Evolutionary conservation across 495 filamentous ascomycete species (phyloP), one percentile per base, ranked within the genome.

Genomic region (Rostrohypoxylon terebratum): DNA sequence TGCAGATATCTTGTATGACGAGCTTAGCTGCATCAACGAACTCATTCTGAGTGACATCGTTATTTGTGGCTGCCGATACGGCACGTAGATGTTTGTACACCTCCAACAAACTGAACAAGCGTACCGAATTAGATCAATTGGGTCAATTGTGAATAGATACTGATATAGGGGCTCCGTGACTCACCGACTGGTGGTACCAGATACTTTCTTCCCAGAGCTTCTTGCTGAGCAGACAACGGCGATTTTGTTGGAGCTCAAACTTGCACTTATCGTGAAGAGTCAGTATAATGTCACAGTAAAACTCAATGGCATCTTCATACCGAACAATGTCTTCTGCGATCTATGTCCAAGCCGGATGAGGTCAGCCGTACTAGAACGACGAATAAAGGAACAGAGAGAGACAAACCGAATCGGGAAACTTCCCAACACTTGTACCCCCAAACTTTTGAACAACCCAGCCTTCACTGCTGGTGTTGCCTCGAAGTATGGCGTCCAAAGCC

Each of bases 111-210:
- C 86, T 88, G 73, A 25, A 63, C 23, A 20, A 9, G 55, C 16
- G 21, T 61, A 14, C 21, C n/a, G 7, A 21, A 53, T 75, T 55
- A 78, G 63, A 70, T 53, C 50, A 63, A 66, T 66, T 65, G 23
- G 63, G 70, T 53, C 50, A 63, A 66, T 66, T 65, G 23, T 65
- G 23, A 42, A 10, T 4, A 51, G 14, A 21, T 18, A 42, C 45
- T 28, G 50, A 13, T 40, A 21, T 21, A 51, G 50, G 42, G 55
- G 63, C 34, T 48, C 25, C 18, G 60, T 77, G 81, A 85, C 91
- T 88, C 83, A 96, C 93, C 93, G 89, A 83, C 96, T 98, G 47
- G 96, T 98, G 50, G 96, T 98, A 58, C 94, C 94, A 64, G 95
- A 93, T 31, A 87, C 87, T 80, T 98, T 98, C 73, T 93, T 95